These are phyloP conservation scores for Ophiostoma fasciatum DNA, from an alignment of 2,329 filamentous ascomycete species.

Conservation along the genomic window DNA sequence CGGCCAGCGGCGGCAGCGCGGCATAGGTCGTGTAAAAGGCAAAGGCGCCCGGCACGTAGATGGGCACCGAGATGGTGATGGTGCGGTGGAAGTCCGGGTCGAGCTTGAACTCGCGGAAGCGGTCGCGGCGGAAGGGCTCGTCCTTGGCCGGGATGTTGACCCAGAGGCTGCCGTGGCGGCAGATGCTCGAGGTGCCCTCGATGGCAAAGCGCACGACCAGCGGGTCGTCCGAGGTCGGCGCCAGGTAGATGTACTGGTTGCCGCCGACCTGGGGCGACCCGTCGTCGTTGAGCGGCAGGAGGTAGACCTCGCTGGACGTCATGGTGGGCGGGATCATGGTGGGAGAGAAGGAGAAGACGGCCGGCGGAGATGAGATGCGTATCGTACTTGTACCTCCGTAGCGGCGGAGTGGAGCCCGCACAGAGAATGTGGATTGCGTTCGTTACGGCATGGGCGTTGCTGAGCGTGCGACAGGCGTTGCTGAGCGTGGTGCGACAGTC, in stretches of 20 bases:
- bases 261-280: constrained; percentile 72
- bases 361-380: background rate
- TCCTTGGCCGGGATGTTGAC: constrained; percentile 80
- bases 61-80: constrained; percentile 78
- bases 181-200: constrained; percentile 91
- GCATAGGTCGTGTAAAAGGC: constrained; percentile 90
- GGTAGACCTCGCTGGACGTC: constrained; percentile 60
- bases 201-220: constrained; percentile 79
- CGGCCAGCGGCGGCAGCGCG: constrained; percentile 65
- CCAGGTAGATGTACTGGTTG: constrained; percentile 83
- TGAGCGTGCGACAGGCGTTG: too few species aligned
- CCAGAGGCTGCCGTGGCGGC: constrained; percentile 87
- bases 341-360: constrained; percentile 6
- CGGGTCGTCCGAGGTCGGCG: constrained; percentile 56
- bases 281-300: constrained; percentile 81
- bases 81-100: constrained; percentile 82
- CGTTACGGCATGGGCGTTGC: too few species aligned
- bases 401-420: too few species aligned
- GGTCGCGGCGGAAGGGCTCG: constrained; percentile 58
- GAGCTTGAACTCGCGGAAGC: constrained; percentile 82
- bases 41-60: constrained; percentile 73
- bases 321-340: constrained; percentile 45
- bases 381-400: too few species aligned
- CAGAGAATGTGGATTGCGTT: too few species aligned
- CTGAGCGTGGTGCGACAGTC: too few species aligned